Evolutionary conservation across 2,329 filamentous ascomycete genomes (phyloP), one percentile per base, ranked within the genome.

Genomic region (Neofusicoccum cordaticola): DNA sequence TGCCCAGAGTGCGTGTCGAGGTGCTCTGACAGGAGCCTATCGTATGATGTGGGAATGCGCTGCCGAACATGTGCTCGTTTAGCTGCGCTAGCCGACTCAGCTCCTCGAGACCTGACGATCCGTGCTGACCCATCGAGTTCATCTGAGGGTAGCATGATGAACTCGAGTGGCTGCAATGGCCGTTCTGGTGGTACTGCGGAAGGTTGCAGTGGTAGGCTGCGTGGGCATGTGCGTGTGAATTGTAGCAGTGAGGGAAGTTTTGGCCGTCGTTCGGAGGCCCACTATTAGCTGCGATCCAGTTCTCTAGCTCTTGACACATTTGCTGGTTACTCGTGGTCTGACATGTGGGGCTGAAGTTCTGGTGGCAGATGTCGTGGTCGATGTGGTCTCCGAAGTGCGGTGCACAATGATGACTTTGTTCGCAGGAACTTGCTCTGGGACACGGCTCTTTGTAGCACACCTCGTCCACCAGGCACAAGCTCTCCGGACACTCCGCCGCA

Each of bases 401-500:
- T 15, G 61, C 13, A 11, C 27, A 37, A n/a, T 37, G n/a, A 3
- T 62, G 44, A 11, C 11, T 62, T 42, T 53, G 61, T 31, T 63
- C 61, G 22, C 61, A 63, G 22, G 63, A 51, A 31, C 44, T 56
- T 39, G 50, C 64, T 34, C 57, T 41, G 4, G 64, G 64, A 27
- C 52, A 63, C 9, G 51, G 60, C 41, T 62, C 41, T 44, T 64
- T 52, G 17, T 50, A 47, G 27, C 60, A 66, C 31, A 66, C 52
- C 67, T 73, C 72, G 63, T 74, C 71, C 53, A 74, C 75, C 66
- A 72, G 73, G 69, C 76, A 78, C 35, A 72, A 68, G 39, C 71
- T 65, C 41, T 72, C 69, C 9, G 73, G 71, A 65, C 68, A 75
- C 15, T 73, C 67, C 34, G 67, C 39, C 61, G 77, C 74, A 31